Percentiles rank a stretch among this genome's conserved stretches.
phyloP scores from a whole-genome alignment of 2,329 filamentous ascomycete species.

The Aspergillaceae sp. region DNA sequence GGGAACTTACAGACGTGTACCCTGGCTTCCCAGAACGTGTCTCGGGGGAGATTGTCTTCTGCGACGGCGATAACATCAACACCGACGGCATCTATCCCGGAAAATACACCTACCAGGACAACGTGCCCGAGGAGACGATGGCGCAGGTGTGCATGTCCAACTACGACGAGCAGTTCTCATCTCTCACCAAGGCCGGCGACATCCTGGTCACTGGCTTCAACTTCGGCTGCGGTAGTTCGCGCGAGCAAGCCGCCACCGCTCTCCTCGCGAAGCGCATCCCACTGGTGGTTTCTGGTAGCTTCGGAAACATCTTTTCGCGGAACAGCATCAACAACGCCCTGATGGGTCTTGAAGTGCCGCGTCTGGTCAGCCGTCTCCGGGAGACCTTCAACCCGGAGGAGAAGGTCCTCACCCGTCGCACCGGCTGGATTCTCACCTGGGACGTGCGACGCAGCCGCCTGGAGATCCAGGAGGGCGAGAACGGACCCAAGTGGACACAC shows the following conservation, averaged over 20 bases:
- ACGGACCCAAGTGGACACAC: conserved; percentile 62
- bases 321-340: conserved; percentile 36
- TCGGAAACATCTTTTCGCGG: conserved; percentile 33
- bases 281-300: conserved; percentile 29
- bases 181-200: conserved; percentile 58
- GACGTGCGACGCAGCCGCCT: conserved; percentile 67
- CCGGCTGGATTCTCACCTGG: conserved; percentile 77
- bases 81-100: conserved; percentile 90
- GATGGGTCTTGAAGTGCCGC: conserved; percentile 33
- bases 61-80: conserved; percentile 77
- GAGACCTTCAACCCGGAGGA: conserved; percentile 29
- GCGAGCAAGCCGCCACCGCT: conserved; percentile 83
- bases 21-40: conserved; percentile 81
- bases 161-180: conserved; percentile 67
- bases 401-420: conserved; percentile 54
- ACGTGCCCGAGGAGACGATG: conserved; percentile 69
- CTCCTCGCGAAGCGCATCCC: conserved; percentile 30
- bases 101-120: conserved; percentile 87
- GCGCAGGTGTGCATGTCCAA: conserved; percentile 88
- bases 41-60: conserved; percentile 78
- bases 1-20: conserved; percentile 56
- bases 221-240: conserved; percentile 73
- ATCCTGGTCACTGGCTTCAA: conserved; percentile 82
- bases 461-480: conserved; percentile 59
- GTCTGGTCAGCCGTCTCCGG: conserved; percentile 28